These are phyloP conservation scores for Penicillium vulpinum DNA, from an alignment of 2,329 filamentous ascomycete genomes.

Conservation along the genomic window DNA sequence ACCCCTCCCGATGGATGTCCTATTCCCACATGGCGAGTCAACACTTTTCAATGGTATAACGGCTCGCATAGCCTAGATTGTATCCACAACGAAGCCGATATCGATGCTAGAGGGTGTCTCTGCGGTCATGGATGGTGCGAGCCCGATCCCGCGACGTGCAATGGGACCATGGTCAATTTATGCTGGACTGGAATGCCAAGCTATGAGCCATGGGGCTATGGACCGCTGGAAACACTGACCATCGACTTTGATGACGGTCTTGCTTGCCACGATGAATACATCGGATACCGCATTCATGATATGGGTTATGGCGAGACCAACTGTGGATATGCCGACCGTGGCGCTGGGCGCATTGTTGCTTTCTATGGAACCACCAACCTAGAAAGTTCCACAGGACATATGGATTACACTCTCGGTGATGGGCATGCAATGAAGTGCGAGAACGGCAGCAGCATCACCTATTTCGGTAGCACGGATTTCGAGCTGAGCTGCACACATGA, in stretches of 20 bases:
- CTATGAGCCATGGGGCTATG: slow-evolving; percentile 34
- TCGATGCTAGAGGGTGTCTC: slow-evolving; percentile 25
- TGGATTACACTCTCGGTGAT: slow-evolving; percentile 28
- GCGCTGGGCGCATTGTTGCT: slow-evolving; percentile 25
- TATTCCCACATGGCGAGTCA: slow-evolving; percentile 30
- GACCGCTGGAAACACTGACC: slow-evolving; percentile 25
- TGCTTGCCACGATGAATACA: slow-evolving; percentile 29
- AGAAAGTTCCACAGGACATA: slow-evolving; percentile 16
- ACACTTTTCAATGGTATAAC: slow-evolving; percentile 21
- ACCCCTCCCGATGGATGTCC: slow-evolving; percentile 28
- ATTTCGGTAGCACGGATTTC: slow-evolving; percentile 28
- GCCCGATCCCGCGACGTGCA: slow-evolving; percentile 26
- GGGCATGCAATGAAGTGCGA: slow-evolving; percentile 29
- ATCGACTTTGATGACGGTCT: slow-evolving; percentile 29
- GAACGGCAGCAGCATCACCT: slow-evolving; percentile 31
- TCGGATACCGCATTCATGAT: slow-evolving; percentile 32
- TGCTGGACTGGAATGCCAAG: slow-evolving; percentile 34
- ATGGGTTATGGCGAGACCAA: slow-evolving; percentile 30
- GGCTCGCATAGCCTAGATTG: slow-evolving; percentile 19
- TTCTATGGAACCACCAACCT: slow-evolving; percentile 30
- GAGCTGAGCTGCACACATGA: slow-evolving; percentile 26
- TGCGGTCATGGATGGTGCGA: slow-evolving; percentile 25
- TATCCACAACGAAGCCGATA: slow-evolving; percentile 21
- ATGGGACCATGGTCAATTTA: slow-evolving; percentile 24
- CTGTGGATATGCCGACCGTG: slow-evolving; percentile 31